Evolutionary conservation across 805 yeast genomes (phyloP), one percentile per base, ranked within the genome.

Genomic region (Sugiyamaella smithiae): DNA sequence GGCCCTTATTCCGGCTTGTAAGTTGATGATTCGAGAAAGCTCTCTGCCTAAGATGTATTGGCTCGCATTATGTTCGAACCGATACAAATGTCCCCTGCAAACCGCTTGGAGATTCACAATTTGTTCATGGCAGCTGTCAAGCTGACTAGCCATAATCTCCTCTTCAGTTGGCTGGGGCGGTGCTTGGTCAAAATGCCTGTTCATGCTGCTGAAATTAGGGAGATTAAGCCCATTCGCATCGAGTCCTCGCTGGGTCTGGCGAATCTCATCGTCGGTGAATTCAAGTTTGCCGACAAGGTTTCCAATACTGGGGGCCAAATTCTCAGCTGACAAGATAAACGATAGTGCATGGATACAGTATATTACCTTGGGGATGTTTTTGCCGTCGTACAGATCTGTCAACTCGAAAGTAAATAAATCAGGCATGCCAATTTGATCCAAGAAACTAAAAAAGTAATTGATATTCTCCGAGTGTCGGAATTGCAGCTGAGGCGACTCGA

Each of bases 381-480:
- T 90, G 61, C 84, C 84, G 62, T 93, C 97, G 67, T 89, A 93
- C 31, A 93, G 73, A 66, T 93, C 99, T 2, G 96, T 89, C 50
- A 90, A 76, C 64, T 91, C 99, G 63, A 93, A 93, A 43, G 85
- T 77, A 65, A 90, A 93, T 47, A 89, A 74, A 49, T 87, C 90
- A 0, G 98, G 99, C 56, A 93, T 81, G 23, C 79, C 82, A 52
- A 88, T 74, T 50, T 72, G 77, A 48, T 79, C 83, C 25, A 88
- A 71, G 48, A 91, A 77, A 16, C 58, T 55, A 63, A 91, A 84
- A 64, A 91, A 90, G 19, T 81, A 73, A 58, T 88, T 88, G 62
- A 93, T 91, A 63, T 93, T 93, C 62, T 93, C 97, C 0, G 96
- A 88, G 65, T 88, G 96, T 53, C 85, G 81, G 71, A 88, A 93